Evolutionary conservation across 257 asterid species (phyloP).

Genomic region (Salvia hispanica): DNA sequence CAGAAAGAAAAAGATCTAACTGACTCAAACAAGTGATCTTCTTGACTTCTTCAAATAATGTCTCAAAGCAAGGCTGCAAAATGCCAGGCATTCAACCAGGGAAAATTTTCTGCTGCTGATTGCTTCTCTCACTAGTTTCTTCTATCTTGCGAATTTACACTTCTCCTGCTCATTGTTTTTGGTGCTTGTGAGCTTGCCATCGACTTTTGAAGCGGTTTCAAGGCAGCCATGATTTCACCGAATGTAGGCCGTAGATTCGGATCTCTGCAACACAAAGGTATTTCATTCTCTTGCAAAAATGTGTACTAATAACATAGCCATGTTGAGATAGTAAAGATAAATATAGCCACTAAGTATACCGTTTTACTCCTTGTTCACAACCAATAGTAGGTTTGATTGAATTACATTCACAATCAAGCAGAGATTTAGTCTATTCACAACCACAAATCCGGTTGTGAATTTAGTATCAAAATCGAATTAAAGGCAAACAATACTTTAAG

Average conservation of each 20-base stretch:
- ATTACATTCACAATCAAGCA: too few relatives aligned
- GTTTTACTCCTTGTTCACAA: too few relatives aligned
- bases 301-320: too few relatives aligned
- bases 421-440: too few relatives aligned
- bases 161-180: constrained; percentile 49
- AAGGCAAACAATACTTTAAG: too few relatives aligned
- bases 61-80: constrained; percentile 30
- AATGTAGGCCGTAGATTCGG: constrained; percentile 84
- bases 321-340: too few relatives aligned
- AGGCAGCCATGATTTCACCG: constrained; percentile 83
- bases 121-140: constrained; percentile 40
- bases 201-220: constrained; percentile 87
- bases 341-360: too few relatives aligned
- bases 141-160: constrained; percentile 38
- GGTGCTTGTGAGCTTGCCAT: constrained; percentile 53
- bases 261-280: constrained; percentile 50
- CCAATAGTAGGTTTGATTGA: too few relatives aligned
- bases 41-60: constrained; percentile 14
- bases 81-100: constrained; percentile 30
- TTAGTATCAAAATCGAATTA: too few relatives aligned
- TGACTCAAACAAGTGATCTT: constrained; percentile 22
- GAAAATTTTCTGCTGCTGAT: constrained; percentile 1
- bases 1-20: constrained; percentile 31
- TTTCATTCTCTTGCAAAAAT: neutral
- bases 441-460: too few relatives aligned